Percentiles rank a stretch among this genome's conserved stretches.
phyloP scores from a whole-genome alignment of 2,329 filamentous ascomycete species.

The Aspergillus sp. region DNA sequence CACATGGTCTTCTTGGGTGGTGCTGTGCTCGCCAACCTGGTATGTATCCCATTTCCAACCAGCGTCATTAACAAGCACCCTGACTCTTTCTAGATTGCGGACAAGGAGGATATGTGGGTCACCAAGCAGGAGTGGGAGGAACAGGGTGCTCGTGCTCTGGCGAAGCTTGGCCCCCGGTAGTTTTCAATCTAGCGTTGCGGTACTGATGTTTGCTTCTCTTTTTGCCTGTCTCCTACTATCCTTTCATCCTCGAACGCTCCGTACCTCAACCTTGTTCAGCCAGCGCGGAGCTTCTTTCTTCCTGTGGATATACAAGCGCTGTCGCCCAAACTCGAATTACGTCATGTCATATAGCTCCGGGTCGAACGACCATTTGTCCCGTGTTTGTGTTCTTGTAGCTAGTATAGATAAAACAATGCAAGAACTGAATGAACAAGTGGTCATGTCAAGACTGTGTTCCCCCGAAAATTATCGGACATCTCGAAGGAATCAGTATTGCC shows the following conservation, averaged over 20 bases:
- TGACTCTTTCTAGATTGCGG: constrained; percentile 66
- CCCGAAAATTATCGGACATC: neutral
- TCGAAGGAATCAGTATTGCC: neutral
- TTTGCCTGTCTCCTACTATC: neutral
- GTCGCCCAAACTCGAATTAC: neutral
- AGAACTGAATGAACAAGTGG: constrained; percentile 1
- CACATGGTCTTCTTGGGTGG: constrained; percentile 99
- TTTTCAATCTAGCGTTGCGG: constrained; percentile 3
- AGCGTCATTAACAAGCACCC: constrained; percentile 4
- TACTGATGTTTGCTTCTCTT: neutral
- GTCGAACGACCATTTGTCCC: neutral
- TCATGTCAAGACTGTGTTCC: neutral
- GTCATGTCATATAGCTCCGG: constrained; percentile 1
- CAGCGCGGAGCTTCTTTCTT: neutral
- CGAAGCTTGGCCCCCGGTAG: constrained; percentile 89
- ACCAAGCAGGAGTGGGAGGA: constrained; percentile 96
- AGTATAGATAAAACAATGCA: constrained; percentile 9
- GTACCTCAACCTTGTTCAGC: neutral
- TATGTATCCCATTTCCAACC: constrained; percentile 35
- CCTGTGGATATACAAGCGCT: neutral
- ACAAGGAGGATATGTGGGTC: constrained; percentile 99
- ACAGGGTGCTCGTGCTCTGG: constrained; percentile 76
- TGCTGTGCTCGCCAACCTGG: constrained; percentile 92
- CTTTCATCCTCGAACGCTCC: constrained; percentile 7
- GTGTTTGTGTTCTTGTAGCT: constrained; percentile 7